These are phyloP conservation scores for Sporothrix inflata DNA, from an alignment of 2,329 filamentous ascomycete genomes.

Conservation along the genomic window DNA sequence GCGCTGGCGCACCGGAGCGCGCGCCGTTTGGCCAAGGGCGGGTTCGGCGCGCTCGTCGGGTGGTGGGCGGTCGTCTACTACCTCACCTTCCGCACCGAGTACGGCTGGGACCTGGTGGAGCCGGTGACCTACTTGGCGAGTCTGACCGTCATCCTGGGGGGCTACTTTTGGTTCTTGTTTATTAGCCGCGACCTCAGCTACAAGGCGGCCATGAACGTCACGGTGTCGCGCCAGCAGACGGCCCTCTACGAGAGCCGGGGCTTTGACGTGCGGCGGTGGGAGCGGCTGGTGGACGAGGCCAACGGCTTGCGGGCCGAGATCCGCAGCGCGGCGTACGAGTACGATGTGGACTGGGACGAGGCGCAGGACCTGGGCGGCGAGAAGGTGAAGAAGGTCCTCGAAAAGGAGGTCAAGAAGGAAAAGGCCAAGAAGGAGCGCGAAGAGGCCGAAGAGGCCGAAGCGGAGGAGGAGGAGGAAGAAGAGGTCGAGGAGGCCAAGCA, in stretches of 20 bases:
- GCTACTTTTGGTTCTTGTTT: constrained; percentile 92
- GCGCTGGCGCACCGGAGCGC: constrained; percentile 74
- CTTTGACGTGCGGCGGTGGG: constrained; percentile 78
- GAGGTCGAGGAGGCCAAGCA: background rate
- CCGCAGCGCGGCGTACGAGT: constrained; percentile 78
- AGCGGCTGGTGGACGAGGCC: constrained; percentile 75
- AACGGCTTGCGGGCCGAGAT: constrained; percentile 79
- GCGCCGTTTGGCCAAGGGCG: constrained; percentile 77
- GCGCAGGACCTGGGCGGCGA: constrained; percentile 71
- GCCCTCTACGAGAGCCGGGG: constrained; percentile 75
- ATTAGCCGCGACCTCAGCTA: constrained; percentile 90
- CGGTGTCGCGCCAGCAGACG: constrained; percentile 76
- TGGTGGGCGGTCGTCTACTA: constrained; percentile 88
- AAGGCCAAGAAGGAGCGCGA: constrained; percentile 48
- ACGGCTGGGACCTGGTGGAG: constrained; percentile 90
- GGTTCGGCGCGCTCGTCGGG: constrained; percentile 70
- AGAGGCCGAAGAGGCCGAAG: constrained; percentile 44
- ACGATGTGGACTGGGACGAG: constrained; percentile 90
- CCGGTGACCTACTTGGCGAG: constrained; percentile 88
- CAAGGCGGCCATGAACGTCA: constrained; percentile 83
- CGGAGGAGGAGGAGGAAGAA: constrained; percentile 38
- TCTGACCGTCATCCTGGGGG: constrained; percentile 82
- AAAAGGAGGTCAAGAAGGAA: constrained; percentile 50
- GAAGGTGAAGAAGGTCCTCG: constrained; percentile 61
- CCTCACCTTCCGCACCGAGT: constrained; percentile 69